Percentiles rank a stretch among this genome's conserved stretches.
These are phyloP conservation scores for Xylaria nigripes DNA, from an alignment of 495 filamentous ascomycete species.

Conservation along the genomic window DNA sequence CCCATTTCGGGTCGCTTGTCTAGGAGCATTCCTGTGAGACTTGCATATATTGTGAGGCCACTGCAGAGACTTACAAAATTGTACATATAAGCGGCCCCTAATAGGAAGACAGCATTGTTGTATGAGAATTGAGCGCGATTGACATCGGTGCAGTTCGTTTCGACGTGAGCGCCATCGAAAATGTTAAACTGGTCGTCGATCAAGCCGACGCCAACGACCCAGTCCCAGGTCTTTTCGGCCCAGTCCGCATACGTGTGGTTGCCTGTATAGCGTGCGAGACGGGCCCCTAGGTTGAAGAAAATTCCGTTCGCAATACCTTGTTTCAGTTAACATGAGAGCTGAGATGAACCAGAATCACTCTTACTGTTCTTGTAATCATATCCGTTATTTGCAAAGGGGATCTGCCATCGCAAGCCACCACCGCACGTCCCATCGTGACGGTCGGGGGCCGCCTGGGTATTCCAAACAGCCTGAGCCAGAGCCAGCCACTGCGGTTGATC, in stretches of 20 bases:
- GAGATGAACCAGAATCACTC: slow-evolving; percentile 25
- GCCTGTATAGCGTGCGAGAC: slow-evolving; percentile 65
- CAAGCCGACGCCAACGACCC: slow-evolving; percentile 55
- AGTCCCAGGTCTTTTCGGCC: slow-evolving; percentile 69
- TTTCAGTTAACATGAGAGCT: slow-evolving; percentile 5
- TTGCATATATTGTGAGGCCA: neutral
- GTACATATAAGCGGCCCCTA: slow-evolving; percentile 72
- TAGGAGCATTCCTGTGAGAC: slow-evolving; percentile 2
- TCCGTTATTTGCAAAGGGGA: slow-evolving; percentile 64
- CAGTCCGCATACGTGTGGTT: slow-evolving; percentile 72
- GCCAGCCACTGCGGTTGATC: slow-evolving; percentile 64
- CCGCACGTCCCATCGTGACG: slow-evolving; percentile 53
- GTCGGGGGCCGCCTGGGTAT: slow-evolving; percentile 59
- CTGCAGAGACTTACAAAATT: slow-evolving; percentile 48
- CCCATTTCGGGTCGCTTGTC: slow-evolving; percentile 46
- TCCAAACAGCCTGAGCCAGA: slow-evolving; percentile 68
- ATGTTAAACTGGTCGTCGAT: slow-evolving; percentile 54
- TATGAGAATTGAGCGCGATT: slow-evolving; percentile 63
- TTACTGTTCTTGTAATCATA: slow-evolving; percentile 80
- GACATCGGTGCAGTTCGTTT: slow-evolving; percentile 52
- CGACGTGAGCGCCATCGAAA: slow-evolving; percentile 62
- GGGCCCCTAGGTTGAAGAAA: slow-evolving; percentile 74
- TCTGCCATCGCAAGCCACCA: slow-evolving; percentile 74
- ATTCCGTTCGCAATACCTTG: slow-evolving; percentile 61
- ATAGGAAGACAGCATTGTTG: slow-evolving; percentile 63